A percentile compares a stretch with the other conserved stretches of the same genome.
phyloP scores from a whole-genome alignment of 2,329 filamentous ascomycete genomes.

The Acrocalymma vagum region DNA sequence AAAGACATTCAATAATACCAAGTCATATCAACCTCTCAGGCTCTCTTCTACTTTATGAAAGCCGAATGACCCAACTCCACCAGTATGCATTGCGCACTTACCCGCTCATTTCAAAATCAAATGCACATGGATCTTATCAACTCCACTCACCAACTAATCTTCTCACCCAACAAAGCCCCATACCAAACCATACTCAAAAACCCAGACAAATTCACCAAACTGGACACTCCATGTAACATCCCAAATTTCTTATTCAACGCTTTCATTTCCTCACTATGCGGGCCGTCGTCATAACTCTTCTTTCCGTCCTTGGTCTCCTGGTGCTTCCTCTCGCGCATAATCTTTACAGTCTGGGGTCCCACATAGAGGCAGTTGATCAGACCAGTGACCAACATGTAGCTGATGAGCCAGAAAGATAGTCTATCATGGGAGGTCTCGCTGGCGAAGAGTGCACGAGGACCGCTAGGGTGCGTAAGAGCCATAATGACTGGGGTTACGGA shows the following conservation, averaged over 20 bases:
- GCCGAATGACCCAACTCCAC: too few species aligned
- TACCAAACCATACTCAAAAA: conserved; percentile 78
- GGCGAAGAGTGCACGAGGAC: conserved; percentile 13
- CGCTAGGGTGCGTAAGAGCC: conserved; percentile 77
- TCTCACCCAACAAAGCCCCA: conserved; percentile 75
- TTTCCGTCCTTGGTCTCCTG: conserved; percentile 93
- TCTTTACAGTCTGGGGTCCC: conserved; percentile 76
- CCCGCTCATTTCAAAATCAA: too few species aligned
- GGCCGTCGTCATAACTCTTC: conserved; percentile 79
- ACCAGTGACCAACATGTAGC: conserved; percentile 74
- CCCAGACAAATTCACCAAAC: conserved; percentile 77
- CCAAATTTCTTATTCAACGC: conserved; percentile 65
- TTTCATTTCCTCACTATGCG: conserved; percentile 86
- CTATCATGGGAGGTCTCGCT: conserved; percentile 19
- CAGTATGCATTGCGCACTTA: too few species aligned
- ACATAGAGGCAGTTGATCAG: conserved; percentile 75
- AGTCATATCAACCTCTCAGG: too few species aligned
- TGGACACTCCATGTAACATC: conserved; percentile 81
- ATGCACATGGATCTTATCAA: too few species aligned
- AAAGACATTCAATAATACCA: too few species aligned
- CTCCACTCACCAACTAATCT: conserved; percentile 52
- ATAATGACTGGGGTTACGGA: conserved; percentile 76
- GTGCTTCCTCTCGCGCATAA: conserved; percentile 78
- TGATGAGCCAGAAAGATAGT: conserved; percentile 64
- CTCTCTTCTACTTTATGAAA: too few species aligned